These are phyloP conservation scores for Xylaria polymorpha DNA, from an alignment of 2,329 filamentous ascomycete genomes.

Conservation along the genomic window DNA sequence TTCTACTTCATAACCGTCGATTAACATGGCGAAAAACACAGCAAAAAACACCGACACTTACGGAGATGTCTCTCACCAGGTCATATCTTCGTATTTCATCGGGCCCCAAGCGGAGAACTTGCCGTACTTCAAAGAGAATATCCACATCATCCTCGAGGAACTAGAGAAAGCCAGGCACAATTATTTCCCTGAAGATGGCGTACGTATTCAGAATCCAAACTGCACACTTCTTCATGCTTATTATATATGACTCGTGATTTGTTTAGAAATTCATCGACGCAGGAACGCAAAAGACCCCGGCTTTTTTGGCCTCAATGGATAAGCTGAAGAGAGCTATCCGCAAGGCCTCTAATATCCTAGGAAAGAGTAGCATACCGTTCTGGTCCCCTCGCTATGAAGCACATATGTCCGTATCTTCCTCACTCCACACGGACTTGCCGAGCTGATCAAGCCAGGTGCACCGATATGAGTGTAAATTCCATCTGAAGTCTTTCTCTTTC, in stretches of 20 bases:
- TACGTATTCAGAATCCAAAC: constrained; percentile 34
- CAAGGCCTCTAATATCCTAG: constrained; percentile 53
- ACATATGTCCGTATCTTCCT: constrained; percentile 55
- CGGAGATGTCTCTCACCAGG: constrained; percentile 46
- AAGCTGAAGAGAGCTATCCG: constrained; percentile 53
- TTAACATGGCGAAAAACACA: constrained; percentile 23
- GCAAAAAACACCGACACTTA: constrained; percentile 34
- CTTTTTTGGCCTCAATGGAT: constrained; percentile 50
- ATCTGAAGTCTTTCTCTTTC: not conserved
- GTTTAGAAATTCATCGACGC: constrained; percentile 53
- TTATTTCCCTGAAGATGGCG: constrained; percentile 54
- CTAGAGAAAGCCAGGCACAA: constrained; percentile 50
- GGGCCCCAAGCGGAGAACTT: constrained; percentile 58
- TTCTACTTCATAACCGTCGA: not conserved
- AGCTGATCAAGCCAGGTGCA: constrained; percentile 43
- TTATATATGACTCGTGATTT: not conserved
- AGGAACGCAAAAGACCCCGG: constrained; percentile 50
- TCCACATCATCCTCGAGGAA: constrained; percentile 55
- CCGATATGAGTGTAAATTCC: constrained; percentile 50
- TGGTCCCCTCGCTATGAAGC: constrained; percentile 60
- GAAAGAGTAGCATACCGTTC: constrained; percentile 58
- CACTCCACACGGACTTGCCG: not conserved
- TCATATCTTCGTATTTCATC: constrained; percentile 57
- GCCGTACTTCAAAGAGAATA: constrained; percentile 54
- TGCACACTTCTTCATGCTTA: not conserved